Evolutionary conservation across 495 filamentous ascomycete species (phyloP), one percentile per base, ranked within the genome.

Genomic region (Penicillium parvum): DNA sequence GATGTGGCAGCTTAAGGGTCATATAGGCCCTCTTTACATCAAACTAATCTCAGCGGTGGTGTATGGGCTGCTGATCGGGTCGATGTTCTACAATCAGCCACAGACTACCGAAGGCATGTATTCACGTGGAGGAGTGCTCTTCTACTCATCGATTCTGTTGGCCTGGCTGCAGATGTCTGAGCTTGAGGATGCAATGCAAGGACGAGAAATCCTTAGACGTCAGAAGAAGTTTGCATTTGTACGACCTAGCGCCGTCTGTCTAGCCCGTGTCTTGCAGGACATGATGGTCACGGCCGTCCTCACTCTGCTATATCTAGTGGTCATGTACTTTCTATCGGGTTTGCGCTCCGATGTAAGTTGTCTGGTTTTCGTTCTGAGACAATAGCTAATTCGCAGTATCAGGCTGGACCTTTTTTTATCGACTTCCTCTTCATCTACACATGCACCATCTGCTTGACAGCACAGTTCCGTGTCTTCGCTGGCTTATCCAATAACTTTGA

Each of bases 171-270:
- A 87, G 22, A 68, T 91, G 33, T 75, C 83, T 0, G 86, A 91
- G 52, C 60, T 89, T 32, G 85, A 81, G 40, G 68, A 81, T 12
- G 79, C 84, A 0, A 89, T 89, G 58, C 69, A 77, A 8, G 78
- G 79, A 2, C 75, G 84, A 18, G 84, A 83, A 11, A 85, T 91
- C 32, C 64, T 91, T 11, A 76, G 81, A 42, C 87, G 88, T 32
- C 88, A 94, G 58, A 84, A 86, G 62, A 78, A 76, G 36, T 89
- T 64, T 57, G 81, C 83, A 1, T 89, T 91, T 61, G 88, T 89
- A 43, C 74, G 84, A 2, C 87, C 88, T 10, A 75, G 82, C 20
- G 86, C 88, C 25, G 84, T 82, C 21, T 83, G 80, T 16, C 72
- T 92, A 43, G 86, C 85, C 2, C 74, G 86, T 21, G 83, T 83